These are phyloP conservation scores for Rhypophila decipiens DNA, from an alignment of 495 filamentous ascomycete genomes.

Conservation along the genomic window DNA sequence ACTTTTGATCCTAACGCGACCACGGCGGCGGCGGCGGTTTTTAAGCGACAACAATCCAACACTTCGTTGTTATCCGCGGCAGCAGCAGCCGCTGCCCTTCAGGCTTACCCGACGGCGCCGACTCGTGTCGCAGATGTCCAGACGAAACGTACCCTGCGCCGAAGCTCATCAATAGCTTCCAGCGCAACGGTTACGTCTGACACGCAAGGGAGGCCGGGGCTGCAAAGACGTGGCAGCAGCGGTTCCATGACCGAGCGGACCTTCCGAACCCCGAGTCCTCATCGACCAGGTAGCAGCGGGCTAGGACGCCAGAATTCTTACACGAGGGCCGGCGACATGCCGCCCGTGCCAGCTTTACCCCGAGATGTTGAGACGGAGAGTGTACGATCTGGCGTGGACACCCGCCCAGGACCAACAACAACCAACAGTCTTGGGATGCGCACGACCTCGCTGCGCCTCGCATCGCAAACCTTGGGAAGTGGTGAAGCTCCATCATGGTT, in stretches of 20 bases:
- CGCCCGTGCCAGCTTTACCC: constrained; percentile 72
- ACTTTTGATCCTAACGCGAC: constrained; percentile 64
- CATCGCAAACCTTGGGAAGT: constrained; percentile 36
- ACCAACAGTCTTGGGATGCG: constrained; percentile 27
- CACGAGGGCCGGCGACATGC: constrained; percentile 38
- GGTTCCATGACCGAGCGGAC: constrained; percentile 82
- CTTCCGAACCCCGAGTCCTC: constrained; percentile 66
- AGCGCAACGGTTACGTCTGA: constrained; percentile 43
- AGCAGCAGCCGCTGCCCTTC: constrained; percentile 77
- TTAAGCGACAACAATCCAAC: constrained; percentile 57
- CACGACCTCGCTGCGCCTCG: constrained; percentile 33
- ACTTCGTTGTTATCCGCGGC: constrained; percentile 71
- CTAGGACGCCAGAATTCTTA: constrained; percentile 23
- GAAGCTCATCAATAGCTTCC: constrained; percentile 65
- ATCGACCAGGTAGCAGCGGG: constrained; percentile 39
- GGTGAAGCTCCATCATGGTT: constrained; percentile 36
- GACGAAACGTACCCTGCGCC: constrained; percentile 76
- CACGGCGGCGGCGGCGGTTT: constrained; percentile 73
- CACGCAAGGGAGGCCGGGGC: constrained; percentile 32
- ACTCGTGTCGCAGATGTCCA: constrained; percentile 72
- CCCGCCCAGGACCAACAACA: constrained; percentile 8
- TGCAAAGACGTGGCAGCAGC: constrained; percentile 61
- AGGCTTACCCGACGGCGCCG: constrained; percentile 67
- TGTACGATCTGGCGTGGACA: constrained; percentile 3
- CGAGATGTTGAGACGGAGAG: constrained; percentile 28